Evolutionary conservation across 768 basidiomycete species (phyloP).

Genomic region (Phanerodontia chrysosporium): DNA sequence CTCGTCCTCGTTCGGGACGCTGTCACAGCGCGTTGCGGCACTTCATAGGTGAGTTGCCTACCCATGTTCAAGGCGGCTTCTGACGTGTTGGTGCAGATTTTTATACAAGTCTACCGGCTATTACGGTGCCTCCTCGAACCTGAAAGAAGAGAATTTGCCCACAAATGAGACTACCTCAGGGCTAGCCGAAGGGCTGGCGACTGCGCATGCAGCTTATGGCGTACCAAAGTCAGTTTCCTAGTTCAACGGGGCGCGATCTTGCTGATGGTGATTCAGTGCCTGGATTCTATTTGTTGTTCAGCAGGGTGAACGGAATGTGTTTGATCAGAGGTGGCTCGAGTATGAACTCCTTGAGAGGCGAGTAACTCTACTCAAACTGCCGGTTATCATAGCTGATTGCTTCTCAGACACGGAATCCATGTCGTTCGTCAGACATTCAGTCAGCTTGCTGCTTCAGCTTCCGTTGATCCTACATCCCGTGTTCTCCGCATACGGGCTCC

Average conservation of each 20-base stretch:
- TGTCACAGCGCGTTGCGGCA: constrained; percentile 63
- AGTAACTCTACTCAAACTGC: too few species aligned
- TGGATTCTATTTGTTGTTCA: constrained; percentile 87
- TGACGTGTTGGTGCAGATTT: constrained; percentile 43
- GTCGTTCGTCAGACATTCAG: constrained; percentile 74
- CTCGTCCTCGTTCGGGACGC: constrained; percentile 81
- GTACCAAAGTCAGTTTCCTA: constrained; percentile 39
- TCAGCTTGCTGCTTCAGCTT: constrained; percentile 57
- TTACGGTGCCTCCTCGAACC: constrained; percentile 50
- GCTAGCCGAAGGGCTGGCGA: constrained; percentile 71
- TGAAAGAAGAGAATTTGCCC: constrained; percentile 61
- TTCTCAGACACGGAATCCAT: constrained; percentile 64
- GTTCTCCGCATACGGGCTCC: constrained; percentile 36
- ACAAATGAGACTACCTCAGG: constrained; percentile 65
- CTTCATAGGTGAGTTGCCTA: constrained; percentile 63
- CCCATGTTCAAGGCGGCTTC: not conserved
- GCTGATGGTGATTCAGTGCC: constrained; percentile 30
- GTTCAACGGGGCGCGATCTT: not conserved
- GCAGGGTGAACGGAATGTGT: constrained; percentile 85
- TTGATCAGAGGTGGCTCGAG: constrained; percentile 88
- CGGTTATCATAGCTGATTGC: not conserved
- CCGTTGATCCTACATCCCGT: constrained; percentile 38
- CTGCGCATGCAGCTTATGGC: constrained; percentile 74
- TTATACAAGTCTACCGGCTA: constrained; percentile 63
- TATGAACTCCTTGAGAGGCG: constrained; percentile 83